Conservation (phyloP, 2,329 filamentous ascomycete genomes). For the Ophiocordyceps robertsii region DNA sequence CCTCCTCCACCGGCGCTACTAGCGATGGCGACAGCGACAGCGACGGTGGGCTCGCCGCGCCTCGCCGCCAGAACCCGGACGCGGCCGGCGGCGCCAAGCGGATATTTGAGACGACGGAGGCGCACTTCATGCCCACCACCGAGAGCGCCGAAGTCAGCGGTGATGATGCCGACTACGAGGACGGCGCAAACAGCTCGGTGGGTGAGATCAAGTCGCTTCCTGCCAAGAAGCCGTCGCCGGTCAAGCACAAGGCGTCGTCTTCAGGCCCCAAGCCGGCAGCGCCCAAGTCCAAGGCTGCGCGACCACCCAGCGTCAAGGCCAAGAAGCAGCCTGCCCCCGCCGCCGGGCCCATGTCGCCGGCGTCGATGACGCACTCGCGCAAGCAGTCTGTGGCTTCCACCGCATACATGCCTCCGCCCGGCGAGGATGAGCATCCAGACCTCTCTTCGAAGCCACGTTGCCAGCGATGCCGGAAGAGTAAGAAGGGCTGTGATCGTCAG, state of each 20-base stretch:
- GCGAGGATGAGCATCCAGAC: conserved; percentile 81
- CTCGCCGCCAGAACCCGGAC: conserved; percentile 45
- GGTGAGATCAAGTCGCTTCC: conserved; percentile 27
- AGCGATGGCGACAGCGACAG: conserved; percentile 62
- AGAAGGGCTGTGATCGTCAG: conserved; percentile 97
- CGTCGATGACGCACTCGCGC: conserved; percentile 58
- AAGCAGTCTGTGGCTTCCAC: conserved; percentile 61
- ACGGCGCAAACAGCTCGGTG: conserved; percentile 19
- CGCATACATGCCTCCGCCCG: conserved; percentile 33
- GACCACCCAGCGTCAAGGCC: conserved; percentile 26
- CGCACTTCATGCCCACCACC: conserved; percentile 37
- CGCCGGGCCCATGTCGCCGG: conserved; percentile 42
- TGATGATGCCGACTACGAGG: conserved; percentile 20
- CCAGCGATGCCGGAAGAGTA: conserved; percentile 97
- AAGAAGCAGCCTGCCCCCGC: conserved; percentile 34
- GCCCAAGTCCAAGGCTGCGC: conserved; percentile 25
- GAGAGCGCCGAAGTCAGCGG: conserved; percentile 27
- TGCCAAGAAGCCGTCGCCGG: conserved; percentile 19
- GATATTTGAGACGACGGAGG: conserved; percentile 37
- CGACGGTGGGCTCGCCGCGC: conserved; percentile 44
- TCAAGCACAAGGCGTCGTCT: conserved; percentile 26
- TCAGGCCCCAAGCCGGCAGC: conserved; percentile 16
- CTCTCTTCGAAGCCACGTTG: conserved; percentile 92
- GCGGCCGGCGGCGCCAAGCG: conserved; percentile 26
- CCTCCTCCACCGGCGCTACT: conserved; percentile 74